A percentile compares a stretch with the other conserved stretches of the same genome.
phyloP scores from a whole-genome alignment of 495 filamentous ascomycete genomes.

The Astrocystis sublimbata region DNA sequence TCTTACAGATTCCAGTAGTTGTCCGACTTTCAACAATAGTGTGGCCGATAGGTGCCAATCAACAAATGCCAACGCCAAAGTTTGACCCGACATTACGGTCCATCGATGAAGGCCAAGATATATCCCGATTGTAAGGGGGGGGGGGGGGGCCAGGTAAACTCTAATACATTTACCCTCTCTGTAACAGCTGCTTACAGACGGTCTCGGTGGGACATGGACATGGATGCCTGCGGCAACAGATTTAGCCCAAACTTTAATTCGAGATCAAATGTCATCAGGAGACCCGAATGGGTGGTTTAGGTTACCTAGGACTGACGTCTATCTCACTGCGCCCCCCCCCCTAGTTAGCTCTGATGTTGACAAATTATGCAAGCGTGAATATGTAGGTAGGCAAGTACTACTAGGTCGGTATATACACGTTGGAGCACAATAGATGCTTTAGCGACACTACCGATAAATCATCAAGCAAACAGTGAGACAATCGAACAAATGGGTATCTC shows the following conservation, averaged over 20 bases:
- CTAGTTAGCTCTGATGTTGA: too few species aligned
- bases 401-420: too few species aligned
- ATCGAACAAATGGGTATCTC: conserved; percentile 12
- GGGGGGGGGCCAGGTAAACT: neutral
- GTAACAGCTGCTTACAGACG: neutral
- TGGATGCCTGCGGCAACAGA: too few species aligned
- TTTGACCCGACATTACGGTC: neutral
- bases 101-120: neutral
- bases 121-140: neutral
- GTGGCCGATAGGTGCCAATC: neutral
- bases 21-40: too few species aligned
- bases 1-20: too few species aligned
- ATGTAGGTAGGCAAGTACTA: too few species aligned
- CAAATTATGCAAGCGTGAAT: neutral
- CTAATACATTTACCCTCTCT: neutral
- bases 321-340: neutral
- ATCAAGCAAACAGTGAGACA: neutral
- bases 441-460: neutral
- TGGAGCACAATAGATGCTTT: too few species aligned
- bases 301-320: neutral
- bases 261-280: neutral
- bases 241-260: too few species aligned
- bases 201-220: neutral
- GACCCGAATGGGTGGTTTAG: neutral
- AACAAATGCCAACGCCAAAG: neutral